phyloP scores from a whole-genome alignment of 257 asterid species.

The Nicotiana paniculata region DNA sequence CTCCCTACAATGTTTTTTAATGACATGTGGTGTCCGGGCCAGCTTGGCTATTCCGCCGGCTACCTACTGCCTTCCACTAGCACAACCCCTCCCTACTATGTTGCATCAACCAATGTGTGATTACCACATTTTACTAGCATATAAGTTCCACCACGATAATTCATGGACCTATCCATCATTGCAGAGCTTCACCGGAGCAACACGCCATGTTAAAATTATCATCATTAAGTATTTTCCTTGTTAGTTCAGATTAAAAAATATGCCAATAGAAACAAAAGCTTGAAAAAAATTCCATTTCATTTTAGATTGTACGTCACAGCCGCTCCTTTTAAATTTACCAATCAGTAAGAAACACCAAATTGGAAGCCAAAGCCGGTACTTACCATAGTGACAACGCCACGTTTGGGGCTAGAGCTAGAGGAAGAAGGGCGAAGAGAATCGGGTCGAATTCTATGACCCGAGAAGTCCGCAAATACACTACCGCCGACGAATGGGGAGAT shows the following conservation, averaged over 20 bases:
- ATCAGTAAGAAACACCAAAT: background rate
- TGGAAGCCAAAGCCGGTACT: background rate
- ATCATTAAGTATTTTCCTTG: background rate
- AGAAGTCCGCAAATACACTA: constrained; percentile 41
- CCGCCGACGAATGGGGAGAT: constrained; percentile 50
- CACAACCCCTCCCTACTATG: background rate
- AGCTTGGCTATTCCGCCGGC: too few species aligned
- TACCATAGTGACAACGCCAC: constrained; percentile 90
- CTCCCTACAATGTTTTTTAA: too few species aligned
- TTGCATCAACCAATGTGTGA: background rate
- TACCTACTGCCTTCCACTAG: too few species aligned
- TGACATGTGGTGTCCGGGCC: too few species aligned
- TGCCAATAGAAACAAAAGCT: too few species aligned
- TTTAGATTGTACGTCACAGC: background rate
- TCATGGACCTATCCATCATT: background rate
- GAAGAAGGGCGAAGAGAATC: constrained; percentile 46
- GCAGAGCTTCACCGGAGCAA: background rate
- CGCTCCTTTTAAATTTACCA: background rate
- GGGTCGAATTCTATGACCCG: constrained; percentile 65
- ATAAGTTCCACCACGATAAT: background rate
- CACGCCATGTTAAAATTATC: background rate
- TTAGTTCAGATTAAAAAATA: background rate
- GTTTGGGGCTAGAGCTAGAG: constrained; percentile 37
- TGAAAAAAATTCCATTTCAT: too few species aligned
- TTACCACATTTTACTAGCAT: background rate